A percentile compares a stretch with the other conserved stretches of the same genome.
phyloP scores from a whole-genome alignment of 345 rosid genomes.

The Bretschneidera sinensis region DNA sequence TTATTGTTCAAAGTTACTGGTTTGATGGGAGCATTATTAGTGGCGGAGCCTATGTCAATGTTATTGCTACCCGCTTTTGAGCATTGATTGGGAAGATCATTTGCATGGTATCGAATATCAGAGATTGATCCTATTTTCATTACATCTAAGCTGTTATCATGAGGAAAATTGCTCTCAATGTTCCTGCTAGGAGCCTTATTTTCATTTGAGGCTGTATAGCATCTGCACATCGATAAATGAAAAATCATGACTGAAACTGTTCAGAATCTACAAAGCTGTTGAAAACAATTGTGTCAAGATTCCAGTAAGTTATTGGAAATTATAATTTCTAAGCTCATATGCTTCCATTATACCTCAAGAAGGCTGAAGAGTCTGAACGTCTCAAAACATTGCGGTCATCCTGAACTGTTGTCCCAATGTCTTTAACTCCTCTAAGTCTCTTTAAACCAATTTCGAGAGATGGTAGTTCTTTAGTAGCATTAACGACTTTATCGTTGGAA shows the following conservation, averaged over 20 bases:
- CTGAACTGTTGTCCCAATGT: conserved; percentile 15
- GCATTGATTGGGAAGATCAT: conserved; percentile 35
- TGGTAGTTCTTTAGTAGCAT: conserved; percentile 27
- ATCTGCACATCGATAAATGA: conserved; percentile 32
- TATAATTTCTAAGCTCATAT: background rate
- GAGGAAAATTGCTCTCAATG: too few species aligned
- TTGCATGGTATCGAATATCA: conserved; percentile 27
- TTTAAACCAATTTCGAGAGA: conserved; percentile 30
- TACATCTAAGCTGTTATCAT: conserved; percentile 20
- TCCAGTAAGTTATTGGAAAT: background rate
- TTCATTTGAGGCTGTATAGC: conserved; percentile 32
- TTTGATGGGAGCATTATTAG: conserved; percentile 28
- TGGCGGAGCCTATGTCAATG: conserved; percentile 46
- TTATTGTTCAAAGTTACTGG: conserved; percentile 28
- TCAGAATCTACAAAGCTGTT: conserved; percentile 8
- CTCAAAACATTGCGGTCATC: conserved; percentile 54
- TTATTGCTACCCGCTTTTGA: conserved; percentile 44
- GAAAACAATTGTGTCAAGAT: background rate
- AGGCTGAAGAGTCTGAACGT: conserved; percentile 48
- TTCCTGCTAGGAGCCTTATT: conserved; percentile 27
- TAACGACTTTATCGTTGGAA: conserved; percentile 20
- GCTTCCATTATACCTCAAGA: conserved; percentile 38
- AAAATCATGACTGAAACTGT: too few species aligned
- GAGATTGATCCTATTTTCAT: conserved; percentile 21
- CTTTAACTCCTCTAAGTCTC: conserved; percentile 36